These are phyloP conservation scores for Paracoccidioides brasiliensis DNA, from an alignment of 2,329 filamentous ascomycete genomes.

Conservation along the genomic window DNA sequence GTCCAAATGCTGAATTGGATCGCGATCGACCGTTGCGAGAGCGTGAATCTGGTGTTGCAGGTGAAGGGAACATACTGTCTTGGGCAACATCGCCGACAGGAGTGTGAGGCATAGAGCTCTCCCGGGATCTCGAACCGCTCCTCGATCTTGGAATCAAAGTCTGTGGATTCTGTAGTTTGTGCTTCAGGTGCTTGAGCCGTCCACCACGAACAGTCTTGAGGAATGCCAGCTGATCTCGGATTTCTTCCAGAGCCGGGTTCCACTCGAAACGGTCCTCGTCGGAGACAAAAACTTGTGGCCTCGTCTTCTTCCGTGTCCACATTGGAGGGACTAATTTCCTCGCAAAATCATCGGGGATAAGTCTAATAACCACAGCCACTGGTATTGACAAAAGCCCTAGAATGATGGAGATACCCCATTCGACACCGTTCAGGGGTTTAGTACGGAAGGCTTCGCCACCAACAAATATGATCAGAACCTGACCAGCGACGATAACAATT, in stretches of 20 bases:
- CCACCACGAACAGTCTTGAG: conserved; percentile 51
- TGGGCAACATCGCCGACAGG: conserved; percentile 28
- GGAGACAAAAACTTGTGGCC: conserved; percentile 32
- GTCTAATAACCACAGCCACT: conserved; percentile 46
- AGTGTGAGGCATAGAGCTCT: conserved; percentile 40
- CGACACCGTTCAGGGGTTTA: conserved; percentile 44
- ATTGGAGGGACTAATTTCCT: conserved; percentile 29
- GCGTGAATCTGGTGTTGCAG: conserved; percentile 41
- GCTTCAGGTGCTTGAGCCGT: conserved; percentile 46
- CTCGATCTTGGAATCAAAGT: conserved; percentile 33
- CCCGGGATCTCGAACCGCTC: conserved; percentile 27
- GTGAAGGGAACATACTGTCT: conserved; percentile 14
- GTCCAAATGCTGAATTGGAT: conserved; percentile 46
- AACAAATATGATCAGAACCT: conserved; percentile 59
- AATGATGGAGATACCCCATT: conserved; percentile 59
- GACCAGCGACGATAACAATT: conserved; percentile 53
- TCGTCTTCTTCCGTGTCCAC: conserved; percentile 23
- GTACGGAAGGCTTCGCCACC: conserved; percentile 57
- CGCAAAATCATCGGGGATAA: conserved; percentile 47
- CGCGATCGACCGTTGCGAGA: conserved; percentile 41
- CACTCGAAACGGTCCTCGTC: conserved; percentile 40
- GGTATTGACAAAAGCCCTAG: conserved; percentile 56
- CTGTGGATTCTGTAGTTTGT: conserved; percentile 47
- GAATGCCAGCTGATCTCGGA: conserved; percentile 50
- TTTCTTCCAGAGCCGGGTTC: conserved; percentile 50